Base-by-base conservation (phyloP, 768 basidiomycete genomes). In the Porpolomopsis calyptriformis region DNA sequence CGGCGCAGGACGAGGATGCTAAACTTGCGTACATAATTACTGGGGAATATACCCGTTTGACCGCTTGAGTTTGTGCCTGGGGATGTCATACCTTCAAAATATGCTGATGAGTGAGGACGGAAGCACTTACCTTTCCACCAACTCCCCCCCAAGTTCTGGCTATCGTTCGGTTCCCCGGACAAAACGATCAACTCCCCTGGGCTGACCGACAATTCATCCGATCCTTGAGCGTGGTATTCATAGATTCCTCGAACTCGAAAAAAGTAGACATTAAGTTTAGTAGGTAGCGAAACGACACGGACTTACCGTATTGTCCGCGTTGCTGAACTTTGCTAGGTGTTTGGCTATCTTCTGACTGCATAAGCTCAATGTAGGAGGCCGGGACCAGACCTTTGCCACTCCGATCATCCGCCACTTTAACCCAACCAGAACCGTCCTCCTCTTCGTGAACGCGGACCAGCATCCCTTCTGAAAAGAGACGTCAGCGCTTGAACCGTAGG, bases 391-490 rank as follows among this genome's bases (percentile, higher is more conserved):
- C 87, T 53, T 74, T 74, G 46, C 70, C 69, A 49, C 78, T 77
- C n/a, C 61, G 60, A 31, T 63, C 55, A 55, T 83, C 73, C 19
- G 63, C 59, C 7, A 89, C 83, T 58, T 90, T 90, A 9, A 84
- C 75, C 88, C 87, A 90, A 2, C 87, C 87, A 12, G 85, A 86
- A 9, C 85, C 86, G 53, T 89, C 88, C 49, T 91, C 86, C 49
- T 79, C 75, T 57, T 91, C 87, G 16, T 86, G 57, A 31, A 92
- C 69, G 47, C 71, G 70, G 12, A 93, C 80, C 3, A 57, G 60
- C 31, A 65, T 60, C 22, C 82, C 85, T 64, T 85, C 86, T 82
- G 59, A 24, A 47, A 27, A 40, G 37, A 43, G 52, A 55, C 48
- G 40, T 45, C 46, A 53, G 20, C 40, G 42, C 45, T 14, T 4